Percentiles rank a stretch among this genome's conserved stretches.
phyloP scores from a whole-genome alignment of 805 yeast species.

The Danielia reshetovae region DNA sequence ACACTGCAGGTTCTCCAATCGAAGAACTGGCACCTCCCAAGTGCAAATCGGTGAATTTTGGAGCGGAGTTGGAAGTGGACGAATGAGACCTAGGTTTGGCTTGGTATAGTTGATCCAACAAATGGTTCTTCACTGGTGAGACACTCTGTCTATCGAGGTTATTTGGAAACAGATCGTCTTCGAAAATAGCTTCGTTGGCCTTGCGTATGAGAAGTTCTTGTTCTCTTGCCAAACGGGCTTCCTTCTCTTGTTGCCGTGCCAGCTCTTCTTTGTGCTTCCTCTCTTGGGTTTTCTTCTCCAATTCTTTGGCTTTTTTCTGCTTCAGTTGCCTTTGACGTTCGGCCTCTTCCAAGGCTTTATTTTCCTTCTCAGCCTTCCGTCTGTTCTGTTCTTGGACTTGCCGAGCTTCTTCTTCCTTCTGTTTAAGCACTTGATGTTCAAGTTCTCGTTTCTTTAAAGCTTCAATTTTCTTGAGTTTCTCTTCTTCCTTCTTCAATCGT shows the following conservation, averaged over 20 bases:
- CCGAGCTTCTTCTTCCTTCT: slow-evolving; percentile 10
- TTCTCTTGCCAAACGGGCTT: not conserved
- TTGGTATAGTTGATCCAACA: slow-evolving; percentile 33
- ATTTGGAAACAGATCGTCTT: not conserved
- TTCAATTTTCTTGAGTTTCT: slow-evolving; percentile 43
- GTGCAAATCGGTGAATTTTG: slow-evolving; percentile 4
- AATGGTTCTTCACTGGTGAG: slow-evolving; percentile 17
- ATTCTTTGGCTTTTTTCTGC: slow-evolving; percentile 6
- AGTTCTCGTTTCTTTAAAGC: slow-evolving; percentile 19
- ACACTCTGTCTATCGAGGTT: not conserved
- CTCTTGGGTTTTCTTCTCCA: slow-evolving; percentile 9
- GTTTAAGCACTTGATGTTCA: slow-evolving; percentile 9
- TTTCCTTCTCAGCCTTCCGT: slow-evolving; percentile 13
- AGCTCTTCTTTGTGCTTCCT: slow-evolving; percentile 1
- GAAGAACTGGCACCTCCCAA: not conserved
- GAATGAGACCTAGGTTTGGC: slow-evolving; percentile 25
- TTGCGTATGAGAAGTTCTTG: not conserved
- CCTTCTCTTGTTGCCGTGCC: not conserved
- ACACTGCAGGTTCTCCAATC: not conserved
- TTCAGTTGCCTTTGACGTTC: slow-evolving; percentile 4
- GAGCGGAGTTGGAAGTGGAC: slow-evolving; percentile 6
- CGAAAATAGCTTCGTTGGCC: not conserved
- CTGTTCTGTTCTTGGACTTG: slow-evolving; percentile 19
- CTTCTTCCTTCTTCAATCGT: slow-evolving; percentile 42
- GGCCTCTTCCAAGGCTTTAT: slow-evolving; percentile 9